Evolutionary conservation across 192 early-diverging fungal species (phyloP), one percentile per base, ranked within the genome.

Genomic region (Piromyces finnis): DNA sequence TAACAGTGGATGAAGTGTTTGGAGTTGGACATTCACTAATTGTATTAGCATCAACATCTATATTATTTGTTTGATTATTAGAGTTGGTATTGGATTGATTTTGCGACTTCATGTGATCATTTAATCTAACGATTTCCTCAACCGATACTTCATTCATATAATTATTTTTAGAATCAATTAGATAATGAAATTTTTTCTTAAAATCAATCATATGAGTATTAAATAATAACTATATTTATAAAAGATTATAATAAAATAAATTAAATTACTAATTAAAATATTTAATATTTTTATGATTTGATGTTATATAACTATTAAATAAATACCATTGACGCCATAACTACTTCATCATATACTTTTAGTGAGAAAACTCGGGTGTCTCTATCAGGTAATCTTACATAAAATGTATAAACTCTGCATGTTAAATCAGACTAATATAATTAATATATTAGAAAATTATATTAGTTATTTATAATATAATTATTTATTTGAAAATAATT

Each of bases 281-380:
- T n/a, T n/a, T n/a, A n/a, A n/a, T n/a, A n/a, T n/a, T n/a, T n/a
- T n/a, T n/a, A n/a, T n/a, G n/a, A n/a, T n/a, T 12, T 37, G 13
- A 37, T 37, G 14, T 37, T 14, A 14, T 37, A 37, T 14, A 12
- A 14, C 5, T 37, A 37, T 14, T 37, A 14, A 14, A 37, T 37
- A 37, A 12, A 32, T 86, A 92, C 93, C 88, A 94, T 86, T 5
- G 95, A 92, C 0, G 95, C 93, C 27, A 93, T 82, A 79, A 93
- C 90, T 22, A 89, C 90, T 82, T 96, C 95, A 80, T 95, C 94
- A 77, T 95, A 97, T 2, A 94, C 91, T 82, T 97, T 97, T 84
- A 94, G 88, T 79, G 89, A 90, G 83, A 92, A 93, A 79, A 93
- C 92, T 30, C 83, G 84, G 0, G 95, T 95, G 12, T 87, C 86